Evolutionary conservation across 495 filamentous ascomycete genomes (phyloP).

Genomic region (Annulohypoxylon nitens): DNA sequence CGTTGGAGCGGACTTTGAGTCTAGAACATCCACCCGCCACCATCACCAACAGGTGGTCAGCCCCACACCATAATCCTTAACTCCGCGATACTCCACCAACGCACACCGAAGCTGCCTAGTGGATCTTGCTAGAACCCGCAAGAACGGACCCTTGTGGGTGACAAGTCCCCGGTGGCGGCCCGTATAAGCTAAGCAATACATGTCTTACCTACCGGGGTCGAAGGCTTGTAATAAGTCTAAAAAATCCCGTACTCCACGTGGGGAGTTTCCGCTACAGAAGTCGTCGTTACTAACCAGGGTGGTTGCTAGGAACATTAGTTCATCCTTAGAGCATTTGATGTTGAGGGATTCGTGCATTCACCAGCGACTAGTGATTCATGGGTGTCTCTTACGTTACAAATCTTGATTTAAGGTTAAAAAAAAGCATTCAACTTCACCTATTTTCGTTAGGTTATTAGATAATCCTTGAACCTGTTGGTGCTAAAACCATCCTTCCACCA

Average conservation of each 20-base stretch:
- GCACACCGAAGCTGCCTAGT: background rate
- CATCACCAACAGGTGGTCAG: background rate
- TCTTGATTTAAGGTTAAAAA: slow-evolving; percentile 6
- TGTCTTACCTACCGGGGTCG: background rate
- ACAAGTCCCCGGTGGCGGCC: background rate
- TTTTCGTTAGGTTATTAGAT: background rate
- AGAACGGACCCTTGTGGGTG: background rate
- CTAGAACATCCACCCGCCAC: background rate
- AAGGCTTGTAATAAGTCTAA: slow-evolving; percentile 1
- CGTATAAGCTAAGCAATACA: slow-evolving; percentile 13
- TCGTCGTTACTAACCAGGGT: background rate
- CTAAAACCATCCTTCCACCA: background rate
- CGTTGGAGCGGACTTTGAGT: background rate
- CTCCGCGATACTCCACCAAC: background rate
- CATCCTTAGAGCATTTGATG: background rate
- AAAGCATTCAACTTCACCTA: background rate
- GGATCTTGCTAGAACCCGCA: background rate
- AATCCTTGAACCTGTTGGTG: background rate
- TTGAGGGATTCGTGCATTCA: background rate
- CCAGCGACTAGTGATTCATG: background rate
- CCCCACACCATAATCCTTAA: slow-evolving; percentile 1
- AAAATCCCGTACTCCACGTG: slow-evolving; percentile 9
- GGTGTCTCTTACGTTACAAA: background rate
- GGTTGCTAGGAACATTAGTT: background rate
- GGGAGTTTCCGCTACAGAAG: background rate